Percentiles rank a stretch among this genome's conserved stretches.
Conservation (phyloP, 2,329 filamentous ascomycete genomes). For the Venturiaceae sp. region DNA sequence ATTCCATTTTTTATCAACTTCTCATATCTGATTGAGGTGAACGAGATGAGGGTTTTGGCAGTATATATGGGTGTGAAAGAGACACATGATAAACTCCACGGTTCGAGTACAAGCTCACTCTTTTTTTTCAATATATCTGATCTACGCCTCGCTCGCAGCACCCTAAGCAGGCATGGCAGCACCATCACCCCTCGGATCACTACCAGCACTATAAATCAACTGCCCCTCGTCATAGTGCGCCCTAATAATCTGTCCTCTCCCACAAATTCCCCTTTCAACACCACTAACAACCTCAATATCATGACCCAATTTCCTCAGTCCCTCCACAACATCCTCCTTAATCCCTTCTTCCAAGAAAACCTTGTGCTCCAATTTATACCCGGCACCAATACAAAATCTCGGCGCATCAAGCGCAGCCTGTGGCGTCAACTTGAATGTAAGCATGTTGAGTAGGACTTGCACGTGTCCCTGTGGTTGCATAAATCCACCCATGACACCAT, state of each 20-base stretch:
- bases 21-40: too few species aligned
- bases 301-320: slow-evolving; percentile 63
- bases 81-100: too few species aligned
- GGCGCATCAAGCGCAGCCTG: slow-evolving; percentile 88
- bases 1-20: too few species aligned
- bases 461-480: slow-evolving; percentile 98
- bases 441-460: slow-evolving; percentile 82
- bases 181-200: slow-evolving; percentile 81
- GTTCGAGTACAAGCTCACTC: too few species aligned
- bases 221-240: slow-evolving; percentile 66
- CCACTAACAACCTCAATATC: slow-evolving; percentile 59
- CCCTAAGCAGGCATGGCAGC: slow-evolving; percentile 41
- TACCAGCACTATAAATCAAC: slow-evolving; percentile 77
- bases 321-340: slow-evolving; percentile 53
- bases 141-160: too few species aligned
- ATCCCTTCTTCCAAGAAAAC: slow-evolving; percentile 83
- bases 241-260: slow-evolving; percentile 77
- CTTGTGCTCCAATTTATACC: slow-evolving; percentile 51
- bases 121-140: too few species aligned
- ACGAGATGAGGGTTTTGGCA: too few species aligned
- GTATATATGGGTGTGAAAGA: too few species aligned
- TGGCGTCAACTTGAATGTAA: slow-evolving; percentile 70
- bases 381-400: slow-evolving; percentile 76
- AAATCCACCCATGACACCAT: slow-evolving; percentile 96
- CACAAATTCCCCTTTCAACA: slow-evolving; percentile 60